Evolutionary conservation across 108 stramenopile genomes (phyloP).

Genomic region (Stephanodiscus triporus): DNA sequence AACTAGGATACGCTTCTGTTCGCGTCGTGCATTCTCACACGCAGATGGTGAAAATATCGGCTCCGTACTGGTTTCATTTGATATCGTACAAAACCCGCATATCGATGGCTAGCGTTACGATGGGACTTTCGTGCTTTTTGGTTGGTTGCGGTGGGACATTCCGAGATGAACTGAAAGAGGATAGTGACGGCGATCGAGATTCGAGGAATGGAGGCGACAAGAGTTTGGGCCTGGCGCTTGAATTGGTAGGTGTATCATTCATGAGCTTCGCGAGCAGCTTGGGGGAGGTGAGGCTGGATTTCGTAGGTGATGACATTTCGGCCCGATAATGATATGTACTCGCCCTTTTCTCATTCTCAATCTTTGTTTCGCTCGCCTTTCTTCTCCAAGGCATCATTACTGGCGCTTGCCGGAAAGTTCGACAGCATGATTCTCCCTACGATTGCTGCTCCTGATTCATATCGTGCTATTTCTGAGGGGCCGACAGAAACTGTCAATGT

Average conservation of each 20-base stretch:
- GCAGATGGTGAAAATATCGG: conserved; percentile 56
- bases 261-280: conserved; percentile 70
- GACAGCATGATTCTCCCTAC: conserved; percentile 17
- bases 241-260: conserved; percentile 80
- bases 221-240: conserved; percentile 13
- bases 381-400: conserved; percentile 55
- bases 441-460: background rate
- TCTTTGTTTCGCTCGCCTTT: no score
- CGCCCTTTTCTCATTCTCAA: no score
- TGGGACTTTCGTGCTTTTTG: conserved; percentile 46
- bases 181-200: background rate
- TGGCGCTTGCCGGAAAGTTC: conserved; percentile 78
- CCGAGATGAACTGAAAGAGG: background rate
- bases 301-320: background rate
- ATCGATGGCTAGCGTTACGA: conserved; percentile 44
- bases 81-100: conserved; percentile 71
- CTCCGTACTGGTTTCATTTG: conserved; percentile 85
- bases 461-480: conserved; percentile 1
- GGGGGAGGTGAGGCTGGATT: conserved; percentile 62
- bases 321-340: no score
- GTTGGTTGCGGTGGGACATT: conserved; percentile 55
- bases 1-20: no score
- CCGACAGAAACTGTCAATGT: background rate
- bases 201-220: background rate
- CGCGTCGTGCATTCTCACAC: no score